A percentile compares a stretch with the other conserved stretches of the same genome.
phyloP scores from a whole-genome alignment of 2,329 filamentous ascomycete species.

The Epichloe elymi region DNA sequence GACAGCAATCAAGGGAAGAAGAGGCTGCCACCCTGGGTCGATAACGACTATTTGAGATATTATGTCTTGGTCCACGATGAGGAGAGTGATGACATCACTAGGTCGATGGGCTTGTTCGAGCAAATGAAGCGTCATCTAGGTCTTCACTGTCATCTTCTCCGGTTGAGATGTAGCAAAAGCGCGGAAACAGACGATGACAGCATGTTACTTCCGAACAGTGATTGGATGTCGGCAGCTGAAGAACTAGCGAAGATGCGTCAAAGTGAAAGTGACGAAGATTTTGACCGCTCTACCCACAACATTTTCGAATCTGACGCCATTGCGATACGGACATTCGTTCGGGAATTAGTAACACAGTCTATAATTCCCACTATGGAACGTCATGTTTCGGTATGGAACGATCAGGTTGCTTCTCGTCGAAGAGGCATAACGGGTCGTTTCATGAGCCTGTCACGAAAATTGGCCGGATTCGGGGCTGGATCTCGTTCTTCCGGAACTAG shows the following conservation, averaged over 20 bases:
- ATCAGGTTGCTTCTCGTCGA: constrained; percentile 83
- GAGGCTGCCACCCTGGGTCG: constrained; percentile 70
- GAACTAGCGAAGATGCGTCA: constrained; percentile 63
- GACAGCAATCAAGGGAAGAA: constrained; percentile 69
- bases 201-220: constrained; percentile 62
- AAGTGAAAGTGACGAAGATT: constrained; percentile 53
- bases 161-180: constrained; percentile 73
- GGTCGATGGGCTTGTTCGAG: constrained; percentile 83
- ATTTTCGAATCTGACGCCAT: constrained; percentile 89
- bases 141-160: constrained; percentile 81
- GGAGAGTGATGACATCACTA: constrained; percentile 81
- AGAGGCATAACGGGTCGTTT: constrained; percentile 86
- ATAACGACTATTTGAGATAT: constrained; percentile 85
- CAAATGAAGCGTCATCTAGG: constrained; percentile 99
- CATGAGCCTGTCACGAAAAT: constrained; percentile 84
- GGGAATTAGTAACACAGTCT: constrained; percentile 91
- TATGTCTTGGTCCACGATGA: constrained; percentile 96
- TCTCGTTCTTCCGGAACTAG: constrained; percentile 44
- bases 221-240: constrained; percentile 83
- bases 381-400: constrained; percentile 84
- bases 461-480: constrained; percentile 64
- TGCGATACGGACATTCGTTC: constrained; percentile 75
- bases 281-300: constrained; percentile 59
- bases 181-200: constrained; percentile 87
- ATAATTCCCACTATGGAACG: constrained; percentile 95